These are phyloP conservation scores for Phaffomyces thermotolerans DNA, from an alignment of 805 yeast species.

Conservation along the genomic window DNA sequence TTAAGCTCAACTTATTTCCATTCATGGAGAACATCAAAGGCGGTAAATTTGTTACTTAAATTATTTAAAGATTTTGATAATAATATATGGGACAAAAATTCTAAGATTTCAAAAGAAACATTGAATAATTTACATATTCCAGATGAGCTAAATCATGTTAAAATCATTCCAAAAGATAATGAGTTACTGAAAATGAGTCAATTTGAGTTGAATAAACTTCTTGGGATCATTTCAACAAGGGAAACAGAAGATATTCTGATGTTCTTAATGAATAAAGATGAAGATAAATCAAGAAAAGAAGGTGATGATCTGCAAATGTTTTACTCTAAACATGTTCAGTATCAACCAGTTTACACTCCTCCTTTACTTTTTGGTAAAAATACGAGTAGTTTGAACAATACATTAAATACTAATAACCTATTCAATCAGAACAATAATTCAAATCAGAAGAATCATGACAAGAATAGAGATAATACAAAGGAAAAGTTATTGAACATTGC, in stretches of 20 bases:
- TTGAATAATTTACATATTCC: constrained; percentile 9
- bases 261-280: constrained; percentile 7
- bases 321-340: neutral
- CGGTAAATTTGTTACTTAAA: constrained; percentile 35
- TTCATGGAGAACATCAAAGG: constrained; percentile 57
- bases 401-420: no score
- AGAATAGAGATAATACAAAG: no score
- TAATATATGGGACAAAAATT: constrained; percentile 21
- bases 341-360: neutral
- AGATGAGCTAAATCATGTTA: constrained; percentile 15
- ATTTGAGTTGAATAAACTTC: constrained; percentile 19
- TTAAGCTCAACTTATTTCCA: constrained; percentile 51
- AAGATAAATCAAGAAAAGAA: neutral
- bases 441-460: no score
- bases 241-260: constrained; percentile 14
- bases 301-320: neutral
- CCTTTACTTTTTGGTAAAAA: no score
- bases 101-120: constrained; percentile 15
- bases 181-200: constrained; percentile 15
- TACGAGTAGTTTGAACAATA: no score
- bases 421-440: no score
- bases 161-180: constrained; percentile 21
- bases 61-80: constrained; percentile 27
- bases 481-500: no score
- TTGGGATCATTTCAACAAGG: constrained; percentile 9